These are phyloP conservation scores for Collybiopsis confluens DNA, from an alignment of 768 basidiomycete species.

Conservation along the genomic window DNA sequence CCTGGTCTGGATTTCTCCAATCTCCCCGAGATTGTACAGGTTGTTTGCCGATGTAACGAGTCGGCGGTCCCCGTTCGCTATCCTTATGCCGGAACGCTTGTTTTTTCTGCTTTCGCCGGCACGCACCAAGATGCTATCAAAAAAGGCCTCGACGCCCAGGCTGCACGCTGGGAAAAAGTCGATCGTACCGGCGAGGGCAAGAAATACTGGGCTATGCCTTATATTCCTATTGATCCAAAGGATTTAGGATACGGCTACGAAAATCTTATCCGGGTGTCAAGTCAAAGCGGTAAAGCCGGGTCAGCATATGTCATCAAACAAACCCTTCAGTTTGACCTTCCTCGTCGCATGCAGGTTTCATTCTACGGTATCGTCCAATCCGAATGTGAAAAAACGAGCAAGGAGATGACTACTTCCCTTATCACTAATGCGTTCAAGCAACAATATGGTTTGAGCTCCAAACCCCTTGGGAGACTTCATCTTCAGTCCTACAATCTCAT, in stretches of 20 bases:
- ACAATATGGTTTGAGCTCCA: conserved; percentile 60
- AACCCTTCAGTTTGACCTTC: conserved; percentile 68
- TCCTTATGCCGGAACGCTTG: conserved; percentile 80
- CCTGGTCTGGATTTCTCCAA: conserved; percentile 75
- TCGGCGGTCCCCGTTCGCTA: conserved; percentile 76
- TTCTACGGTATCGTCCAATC: conserved; percentile 78
- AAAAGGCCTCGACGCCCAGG: conserved; percentile 75
- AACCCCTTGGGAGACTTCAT: conserved; percentile 61
- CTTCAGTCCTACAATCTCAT: conserved; percentile 61
- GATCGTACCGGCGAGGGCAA: conserved; percentile 36
- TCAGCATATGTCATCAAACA: conserved; percentile 81
- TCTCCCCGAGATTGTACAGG: conserved; percentile 67
- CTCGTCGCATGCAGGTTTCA: conserved; percentile 74
- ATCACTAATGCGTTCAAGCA: conserved; percentile 68
- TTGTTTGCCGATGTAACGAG: conserved; percentile 77
- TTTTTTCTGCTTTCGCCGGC: conserved; percentile 84
- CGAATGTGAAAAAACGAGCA: conserved; percentile 69
- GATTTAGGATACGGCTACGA: conserved; percentile 84
- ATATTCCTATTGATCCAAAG: conserved; percentile 81
- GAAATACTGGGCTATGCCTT: conserved; percentile 72
- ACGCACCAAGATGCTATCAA: conserved; percentile 86
- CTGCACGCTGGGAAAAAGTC: conserved; percentile 45
- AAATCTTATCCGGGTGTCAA: conserved; percentile 85
- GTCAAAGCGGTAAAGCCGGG: conserved; percentile 80
- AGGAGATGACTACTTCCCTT: conserved; percentile 75